Percentiles rank a stretch among this genome's conserved stretches.
Conservation (phyloP, 495 filamentous ascomycete genomes). For the Penicillium flavigenum region DNA sequence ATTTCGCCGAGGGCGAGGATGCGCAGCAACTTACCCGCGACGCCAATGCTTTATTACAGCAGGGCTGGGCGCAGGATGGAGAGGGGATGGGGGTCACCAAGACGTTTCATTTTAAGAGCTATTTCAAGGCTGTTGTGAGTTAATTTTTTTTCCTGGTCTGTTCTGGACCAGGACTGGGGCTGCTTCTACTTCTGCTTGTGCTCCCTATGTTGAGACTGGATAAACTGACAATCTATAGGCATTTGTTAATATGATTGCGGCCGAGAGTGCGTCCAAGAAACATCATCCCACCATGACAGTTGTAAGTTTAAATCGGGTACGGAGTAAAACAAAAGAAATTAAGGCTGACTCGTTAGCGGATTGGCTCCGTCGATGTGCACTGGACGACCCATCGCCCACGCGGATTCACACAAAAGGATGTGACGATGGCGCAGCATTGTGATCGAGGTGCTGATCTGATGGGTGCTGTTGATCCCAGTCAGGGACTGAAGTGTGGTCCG, state of each 20-base stretch:
- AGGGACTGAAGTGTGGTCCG: constrained; percentile 40
- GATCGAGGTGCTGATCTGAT: constrained; percentile 53
- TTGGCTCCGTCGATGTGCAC: constrained; percentile 48
- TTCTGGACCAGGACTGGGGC: not conserved
- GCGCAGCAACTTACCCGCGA: constrained; percentile 26
- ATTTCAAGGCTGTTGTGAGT: constrained; percentile 47
- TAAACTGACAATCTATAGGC: constrained; percentile 24
- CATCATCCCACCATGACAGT: constrained; percentile 50
- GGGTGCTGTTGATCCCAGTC: constrained; percentile 37
- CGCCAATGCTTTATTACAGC: constrained; percentile 28
- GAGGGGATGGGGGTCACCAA: constrained; percentile 42
- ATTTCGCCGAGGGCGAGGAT: constrained; percentile 41
- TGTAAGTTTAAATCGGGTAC: constrained; percentile 27
- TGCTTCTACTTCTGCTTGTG: not conserved
- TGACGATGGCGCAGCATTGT: constrained; percentile 63
- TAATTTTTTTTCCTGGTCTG: not conserved
- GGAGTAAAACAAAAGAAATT: constrained; percentile 5
- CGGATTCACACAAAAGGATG: constrained; percentile 69
- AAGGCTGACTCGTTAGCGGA: constrained; percentile 31
- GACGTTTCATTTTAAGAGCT: constrained; percentile 47
- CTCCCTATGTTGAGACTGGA: not conserved
- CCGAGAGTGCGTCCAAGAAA: constrained; percentile 44
- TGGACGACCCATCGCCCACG: constrained; percentile 75
- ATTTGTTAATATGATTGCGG: constrained; percentile 42
- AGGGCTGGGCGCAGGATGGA: constrained; percentile 41